phyloP scores from a whole-genome alignment of 2,329 filamentous ascomycete species.

The Fusarium virguliforme region DNA sequence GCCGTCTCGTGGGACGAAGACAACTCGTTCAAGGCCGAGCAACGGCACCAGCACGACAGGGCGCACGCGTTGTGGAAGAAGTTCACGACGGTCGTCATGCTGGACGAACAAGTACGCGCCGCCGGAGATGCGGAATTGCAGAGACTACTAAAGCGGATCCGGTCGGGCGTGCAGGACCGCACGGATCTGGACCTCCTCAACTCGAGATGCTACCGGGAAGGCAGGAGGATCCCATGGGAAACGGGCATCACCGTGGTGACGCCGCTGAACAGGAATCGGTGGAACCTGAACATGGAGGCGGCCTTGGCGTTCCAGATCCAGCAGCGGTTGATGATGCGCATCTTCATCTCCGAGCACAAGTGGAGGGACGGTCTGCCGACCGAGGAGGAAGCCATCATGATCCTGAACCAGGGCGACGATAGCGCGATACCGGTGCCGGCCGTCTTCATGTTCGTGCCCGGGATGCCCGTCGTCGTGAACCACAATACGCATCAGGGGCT shows the following conservation, averaged over 20 bases:
- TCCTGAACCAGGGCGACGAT: background rate
- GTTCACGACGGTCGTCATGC: slow-evolving; percentile 31
- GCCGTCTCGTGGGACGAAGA: background rate
- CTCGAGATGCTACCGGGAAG: background rate
- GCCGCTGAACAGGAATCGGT: background rate
- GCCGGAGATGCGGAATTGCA: background rate
- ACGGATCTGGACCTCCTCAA: background rate
- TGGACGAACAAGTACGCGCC: background rate
- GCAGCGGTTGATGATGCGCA: background rate
- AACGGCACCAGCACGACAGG: slow-evolving; percentile 29
- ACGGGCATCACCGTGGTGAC: background rate
- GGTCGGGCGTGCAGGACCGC: background rate
- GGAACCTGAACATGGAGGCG: background rate
- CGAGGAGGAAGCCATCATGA: background rate
- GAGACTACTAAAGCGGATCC: background rate
- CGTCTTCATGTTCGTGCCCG: too few relatives aligned
- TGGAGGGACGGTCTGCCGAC: background rate
- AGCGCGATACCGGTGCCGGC: too few relatives aligned
- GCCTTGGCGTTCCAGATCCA: background rate
- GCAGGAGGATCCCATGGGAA: background rate
- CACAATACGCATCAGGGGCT: background rate
- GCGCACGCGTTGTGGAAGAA: slow-evolving; percentile 27
- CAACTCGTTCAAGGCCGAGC: slow-evolving; percentile 23
- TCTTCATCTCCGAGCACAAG: background rate
- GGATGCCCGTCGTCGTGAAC: background rate